A percentile compares a stretch with the other conserved stretches of the same genome.
These are phyloP conservation scores for Amniculicola lignicola DNA, from an alignment of 495 filamentous ascomycete genomes.

Conservation along the genomic window DNA sequence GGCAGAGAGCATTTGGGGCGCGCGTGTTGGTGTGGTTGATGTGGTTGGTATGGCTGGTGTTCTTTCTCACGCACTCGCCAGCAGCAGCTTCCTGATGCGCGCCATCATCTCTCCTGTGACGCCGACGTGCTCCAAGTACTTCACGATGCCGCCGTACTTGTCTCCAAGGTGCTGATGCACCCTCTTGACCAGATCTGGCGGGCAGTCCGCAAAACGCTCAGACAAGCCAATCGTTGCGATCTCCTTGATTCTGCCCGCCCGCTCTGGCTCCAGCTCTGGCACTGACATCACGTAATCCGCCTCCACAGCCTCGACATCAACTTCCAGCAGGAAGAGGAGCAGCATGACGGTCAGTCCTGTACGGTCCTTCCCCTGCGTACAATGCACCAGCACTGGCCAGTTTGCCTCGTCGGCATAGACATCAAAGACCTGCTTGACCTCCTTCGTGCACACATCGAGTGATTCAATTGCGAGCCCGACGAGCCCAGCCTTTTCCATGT, in stretches of 20 bases:
- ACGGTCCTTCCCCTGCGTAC: slow-evolving; percentile 85
- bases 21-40: no score
- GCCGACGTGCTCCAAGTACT: slow-evolving; percentile 60
- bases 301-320: slow-evolving; percentile 55
- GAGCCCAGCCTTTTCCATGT: slow-evolving; percentile 66
- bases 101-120: slow-evolving; percentile 44
- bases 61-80: no score
- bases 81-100: slow-evolving; percentile 25
- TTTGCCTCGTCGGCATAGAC: slow-evolving; percentile 46
- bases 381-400: slow-evolving; percentile 69
- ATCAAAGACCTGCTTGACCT: slow-evolving; percentile 61
- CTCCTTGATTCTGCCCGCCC: slow-evolving; percentile 61
- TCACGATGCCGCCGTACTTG: slow-evolving; percentile 58
- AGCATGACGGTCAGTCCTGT: slow-evolving; percentile 72
- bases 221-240: slow-evolving; percentile 64
- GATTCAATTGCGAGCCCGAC: slow-evolving; percentile 63
- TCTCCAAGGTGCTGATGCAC: slow-evolving; percentile 51
- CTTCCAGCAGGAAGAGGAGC: slow-evolving; percentile 55
- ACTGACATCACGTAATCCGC: slow-evolving; percentile 66
- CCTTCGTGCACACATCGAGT: slow-evolving; percentile 57
- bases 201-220: slow-evolving; percentile 64
- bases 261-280: slow-evolving; percentile 58
- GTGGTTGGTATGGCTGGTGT: no score
- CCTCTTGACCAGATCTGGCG: slow-evolving; percentile 52
- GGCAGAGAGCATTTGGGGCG: no score